Evolutionary conservation across 768 basidiomycete genomes (phyloP).

Genomic region (Ramaria rubella): DNA sequence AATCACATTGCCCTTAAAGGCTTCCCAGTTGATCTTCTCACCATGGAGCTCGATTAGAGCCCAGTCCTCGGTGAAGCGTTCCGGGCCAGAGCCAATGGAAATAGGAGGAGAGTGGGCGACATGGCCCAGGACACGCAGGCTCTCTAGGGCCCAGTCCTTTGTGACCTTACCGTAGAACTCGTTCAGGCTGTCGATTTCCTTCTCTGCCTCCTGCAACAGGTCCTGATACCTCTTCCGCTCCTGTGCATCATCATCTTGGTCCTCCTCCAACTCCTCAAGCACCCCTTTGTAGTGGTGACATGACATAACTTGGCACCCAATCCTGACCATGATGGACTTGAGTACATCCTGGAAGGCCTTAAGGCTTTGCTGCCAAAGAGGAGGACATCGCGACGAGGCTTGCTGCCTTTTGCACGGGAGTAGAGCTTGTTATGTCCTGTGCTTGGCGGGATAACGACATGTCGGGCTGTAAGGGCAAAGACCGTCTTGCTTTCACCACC

Average conservation of each 20-base stretch:
- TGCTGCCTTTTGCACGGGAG: slow-evolving; percentile 13
- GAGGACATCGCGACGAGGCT: slow-evolving; percentile 13
- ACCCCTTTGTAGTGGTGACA: slow-evolving; percentile 16
- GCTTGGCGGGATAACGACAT: slow-evolving; percentile 25
- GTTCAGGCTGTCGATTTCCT: slow-evolving; percentile 11
- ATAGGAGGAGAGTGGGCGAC: slow-evolving; percentile 26
- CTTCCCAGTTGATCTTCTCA: slow-evolving; percentile 22
- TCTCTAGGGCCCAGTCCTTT: slow-evolving; percentile 18
- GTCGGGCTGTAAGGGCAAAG: slow-evolving; percentile 26
- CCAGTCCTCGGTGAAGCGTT: slow-evolving; percentile 22
- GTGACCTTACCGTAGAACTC: slow-evolving; percentile 18
- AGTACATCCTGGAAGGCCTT: slow-evolving; percentile 16
- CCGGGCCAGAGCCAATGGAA: slow-evolving; percentile 11
- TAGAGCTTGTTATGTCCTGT: slow-evolving; percentile 13
- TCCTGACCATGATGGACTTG: slow-evolving; percentile 15
- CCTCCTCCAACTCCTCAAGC: slow-evolving; percentile 13
- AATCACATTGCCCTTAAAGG: slow-evolving; percentile 26
- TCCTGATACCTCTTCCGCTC: neutral
- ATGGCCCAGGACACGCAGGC: slow-evolving; percentile 24
- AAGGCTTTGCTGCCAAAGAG: neutral
- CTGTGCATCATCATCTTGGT: neutral
- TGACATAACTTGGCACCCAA: neutral
- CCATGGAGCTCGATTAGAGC: slow-evolving; percentile 22
- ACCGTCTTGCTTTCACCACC: slow-evolving; percentile 26
- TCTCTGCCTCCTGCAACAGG: slow-evolving; percentile 2